Evolutionary conservation across 495 filamentous ascomycete species (phyloP).

Genomic region (Aspergillus cavernicola): DNA sequence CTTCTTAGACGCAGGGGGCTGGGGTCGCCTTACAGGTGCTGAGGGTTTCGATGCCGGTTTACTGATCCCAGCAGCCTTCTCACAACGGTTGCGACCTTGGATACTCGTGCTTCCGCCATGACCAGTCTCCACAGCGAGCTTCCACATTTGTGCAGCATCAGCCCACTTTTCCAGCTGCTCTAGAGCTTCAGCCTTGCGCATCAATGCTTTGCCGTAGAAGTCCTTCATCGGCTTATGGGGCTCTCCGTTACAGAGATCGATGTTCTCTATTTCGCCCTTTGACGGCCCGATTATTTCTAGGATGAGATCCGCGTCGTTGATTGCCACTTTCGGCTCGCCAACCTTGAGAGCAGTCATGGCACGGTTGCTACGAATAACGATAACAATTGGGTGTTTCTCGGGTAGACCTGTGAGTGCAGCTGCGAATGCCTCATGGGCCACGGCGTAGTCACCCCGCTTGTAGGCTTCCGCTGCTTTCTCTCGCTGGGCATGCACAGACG

Average conservation of each 20-base stretch:
- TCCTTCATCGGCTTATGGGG: slow-evolving; percentile 83
- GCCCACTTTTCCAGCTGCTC: slow-evolving; percentile 94
- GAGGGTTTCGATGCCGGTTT: slow-evolving; percentile 41
- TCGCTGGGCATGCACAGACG: slow-evolving; percentile 70
- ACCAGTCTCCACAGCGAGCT: slow-evolving; percentile 73
- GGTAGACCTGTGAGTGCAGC: slow-evolving; percentile 72
- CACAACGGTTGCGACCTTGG: slow-evolving; percentile 84
- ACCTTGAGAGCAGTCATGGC: slow-evolving; percentile 85
- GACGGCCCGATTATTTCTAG: slow-evolving; percentile 75
- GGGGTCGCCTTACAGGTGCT: slow-evolving; percentile 35
- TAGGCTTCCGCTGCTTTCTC: slow-evolving; percentile 79
- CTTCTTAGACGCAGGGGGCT: slow-evolving; percentile 34
- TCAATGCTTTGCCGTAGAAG: slow-evolving; percentile 87
- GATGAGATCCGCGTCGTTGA: slow-evolving; percentile 77
- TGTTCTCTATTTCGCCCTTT: slow-evolving; percentile 73
- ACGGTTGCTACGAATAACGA: slow-evolving; percentile 86
- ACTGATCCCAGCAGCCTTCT: slow-evolving; percentile 67
- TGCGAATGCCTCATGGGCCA: slow-evolving; percentile 78
- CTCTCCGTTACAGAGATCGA: slow-evolving; percentile 61
- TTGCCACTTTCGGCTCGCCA: slow-evolving; percentile 80
- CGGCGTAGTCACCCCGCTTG: slow-evolving; percentile 88
- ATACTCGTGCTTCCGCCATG: slow-evolving; percentile 79
- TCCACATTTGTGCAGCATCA: slow-evolving; percentile 79
- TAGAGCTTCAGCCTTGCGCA: slow-evolving; percentile 90
- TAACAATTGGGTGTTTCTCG: slow-evolving; percentile 74